Base-by-base conservation (phyloP, 805 yeast species). In the Yamadazyma ubonensis region DNA sequence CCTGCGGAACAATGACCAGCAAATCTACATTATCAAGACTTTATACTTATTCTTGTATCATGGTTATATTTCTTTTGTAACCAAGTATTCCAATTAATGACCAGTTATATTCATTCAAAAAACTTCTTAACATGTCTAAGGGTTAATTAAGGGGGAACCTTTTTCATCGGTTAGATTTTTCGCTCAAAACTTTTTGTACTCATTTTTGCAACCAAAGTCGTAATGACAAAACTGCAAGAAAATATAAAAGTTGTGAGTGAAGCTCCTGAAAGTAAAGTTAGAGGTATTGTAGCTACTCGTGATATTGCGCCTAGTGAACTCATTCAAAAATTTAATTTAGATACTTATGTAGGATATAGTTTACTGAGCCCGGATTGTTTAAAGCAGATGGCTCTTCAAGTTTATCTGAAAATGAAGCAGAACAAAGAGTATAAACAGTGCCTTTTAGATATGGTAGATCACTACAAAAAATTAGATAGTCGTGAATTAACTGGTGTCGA, bases 141-240 rank as follows among this genome's bases (percentile, higher is more conserved):
- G n/a, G n/a, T n/a, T n/a, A n/a, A n/a, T n/a, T n/a, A n/a, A n/a
- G n/a, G n/a, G n/a, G n/a, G n/a, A n/a, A n/a, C n/a, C n/a, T n/a
- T n/a, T n/a, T n/a, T n/a, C n/a, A n/a, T n/a, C n/a, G n/a, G n/a
- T 22, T 22, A 10, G 25, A 22, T 22, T 22, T 22, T n/a, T n/a
- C n/a, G n/a, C n/a, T n/a, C n/a, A n/a, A n/a, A n/a, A n/a, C n/a
- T n/a, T n/a, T n/a, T n/a, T n/a, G n/a, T n/a, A n/a, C 6, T 23
- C 15, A 15, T 10, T 32, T 32, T 32, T 32, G 35, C 35, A 32
- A 6, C 35, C 35, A n/a, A n/a, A 32, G 18, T 20, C 14, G 16
- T 11, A 21, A 21, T 18, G 22, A 17, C n/a, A n/a, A n/a, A n/a
- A n/a, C n/a, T 17, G 35, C 12, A 26, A 11, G 17, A 11, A 12